Evolutionary conservation across 805 yeast species (phyloP), one percentile per base, ranked within the genome.

Genomic region (Candida broadrunensis): DNA sequence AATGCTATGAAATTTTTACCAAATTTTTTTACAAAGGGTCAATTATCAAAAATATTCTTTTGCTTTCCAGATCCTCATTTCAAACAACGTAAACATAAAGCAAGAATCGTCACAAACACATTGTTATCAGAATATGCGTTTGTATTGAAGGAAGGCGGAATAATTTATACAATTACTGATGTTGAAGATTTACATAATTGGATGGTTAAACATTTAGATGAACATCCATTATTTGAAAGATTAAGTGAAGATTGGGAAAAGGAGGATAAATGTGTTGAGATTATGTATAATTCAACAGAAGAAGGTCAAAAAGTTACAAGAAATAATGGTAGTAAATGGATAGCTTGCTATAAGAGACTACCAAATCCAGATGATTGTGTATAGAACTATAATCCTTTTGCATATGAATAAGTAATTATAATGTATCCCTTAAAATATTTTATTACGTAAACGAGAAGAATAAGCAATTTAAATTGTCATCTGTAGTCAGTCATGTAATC

Each of bases 51-150:
- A 71, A 87, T 93, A 78, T 93, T 93, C 68, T 93, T 93, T 70
- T 93, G 99, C 63, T 93, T 93, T 77, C 99, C 99, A n/a, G 99
- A 93, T 64, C 99, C 99, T 6, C 99, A 93, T 63, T 93, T 93
- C 73, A 93, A 93, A 61, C 95, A 88, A 64, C 77, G 98, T 58
- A 93, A 93, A 60, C 99, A 93, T 67, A 93, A 93, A 73, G 97
- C 97, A 5, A 77, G 99, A 70, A 93, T 93, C 56, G 79, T 93
- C 49, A 90, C 99, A 40, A 83, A 81, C 49, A 91, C 98, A 2
- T 69, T 93, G 46, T 72, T 89, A 41, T 77, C 91, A 21, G 99
- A 93, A 63, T 93, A 93, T 60, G 98, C 99, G 2, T 93, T 80
- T 57, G 93, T 85, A 5, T 70, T 93, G 52, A 79, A 73, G 52